Base-by-base conservation (phyloP, 768 basidiomycete species). In the Phlegmacium glaucopus region DNA sequence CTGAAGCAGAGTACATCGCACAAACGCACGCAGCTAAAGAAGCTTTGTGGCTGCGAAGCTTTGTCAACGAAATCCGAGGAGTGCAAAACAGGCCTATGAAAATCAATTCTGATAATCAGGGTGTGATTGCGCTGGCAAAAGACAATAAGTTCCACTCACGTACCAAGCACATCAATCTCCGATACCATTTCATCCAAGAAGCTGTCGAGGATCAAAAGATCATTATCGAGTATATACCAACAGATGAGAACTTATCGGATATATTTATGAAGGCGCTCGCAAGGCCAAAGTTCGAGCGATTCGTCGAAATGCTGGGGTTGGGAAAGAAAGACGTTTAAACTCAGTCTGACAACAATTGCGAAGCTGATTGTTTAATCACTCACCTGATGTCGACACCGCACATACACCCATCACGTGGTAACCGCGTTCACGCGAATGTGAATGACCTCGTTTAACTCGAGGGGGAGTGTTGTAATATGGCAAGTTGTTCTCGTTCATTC, bases 1-100 rank as follows among this genome's bases (percentile, higher is more conserved):
- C 53, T 5, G 70, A 75, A 53, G 66, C 72, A 1, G 72, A 76
- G 49, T 72, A 75, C 54, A 66, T 74, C 41, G 66, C 71, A 9
- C 49, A 59, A 1, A 47, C 58, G 6, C 54, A 69, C 13, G 54
- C 64, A 36, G 42, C 25, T 61, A 45, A 49, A 13, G 22, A 50
- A 25, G 49, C 25, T 4, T 1, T 49, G 5, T 44, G 39, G 47
- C 25, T 36, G 17, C 40, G 44, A 2, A 17, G 38, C 1, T 40
- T 53, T 28, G 28, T 47, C n/a, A 32, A n/a, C 2, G 42, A 45
- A 30, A 16, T 47, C 4, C 28, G 42, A 38, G 9, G 47, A 8
- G 32, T 32, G 11, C 12, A 29, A 9, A 15, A 28, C 1, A 39
- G 9, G 0, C 35, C 45, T 1, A 44, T 28, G 1, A 46, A 37